A percentile compares a stretch with the other conserved stretches of the same genome.
These are phyloP conservation scores for Straminergon stramineum DNA, from an alignment of 225 moss, liverwort and hornwort genomes.

Conservation along the genomic window DNA sequence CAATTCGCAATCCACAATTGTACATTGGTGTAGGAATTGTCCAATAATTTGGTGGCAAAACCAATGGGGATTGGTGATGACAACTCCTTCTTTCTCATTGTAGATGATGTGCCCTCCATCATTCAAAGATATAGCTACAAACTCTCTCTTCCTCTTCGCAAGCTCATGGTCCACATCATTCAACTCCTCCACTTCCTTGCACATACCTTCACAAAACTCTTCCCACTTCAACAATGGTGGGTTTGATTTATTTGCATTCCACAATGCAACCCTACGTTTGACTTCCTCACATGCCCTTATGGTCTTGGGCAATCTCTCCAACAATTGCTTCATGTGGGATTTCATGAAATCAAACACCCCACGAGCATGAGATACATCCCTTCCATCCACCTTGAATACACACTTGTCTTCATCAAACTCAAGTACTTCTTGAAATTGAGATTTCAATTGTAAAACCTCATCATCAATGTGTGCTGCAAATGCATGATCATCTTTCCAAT, in stretches of 20 bases:
- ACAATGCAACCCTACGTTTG: not conserved
- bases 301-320: not conserved
- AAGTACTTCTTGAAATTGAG: not conserved
- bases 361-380: too few relatives aligned
- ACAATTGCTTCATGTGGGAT: not conserved
- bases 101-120: not conserved
- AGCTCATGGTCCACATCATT: not conserved
- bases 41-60: slow-evolving; percentile 8
- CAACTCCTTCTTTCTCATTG: not conserved
- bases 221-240: not conserved
- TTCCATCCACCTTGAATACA: not conserved
- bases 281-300: not conserved
- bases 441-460: not conserved
- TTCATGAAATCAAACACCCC: not conserved
- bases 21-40: not conserved
- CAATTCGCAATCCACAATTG: not conserved
- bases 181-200: not conserved
- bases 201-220: not conserved
- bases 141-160: not conserved
- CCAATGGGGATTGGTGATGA: slow-evolving; percentile 9
- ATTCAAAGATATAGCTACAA: not conserved
- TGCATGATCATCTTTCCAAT: not conserved
- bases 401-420: not conserved
- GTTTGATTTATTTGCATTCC: not conserved
- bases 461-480: not conserved